These are phyloP conservation scores for Xerocomus cyaneibrunnescens DNA, from an alignment of 1,284 basidiomycete genomes.

Conservation along the genomic window DNA sequence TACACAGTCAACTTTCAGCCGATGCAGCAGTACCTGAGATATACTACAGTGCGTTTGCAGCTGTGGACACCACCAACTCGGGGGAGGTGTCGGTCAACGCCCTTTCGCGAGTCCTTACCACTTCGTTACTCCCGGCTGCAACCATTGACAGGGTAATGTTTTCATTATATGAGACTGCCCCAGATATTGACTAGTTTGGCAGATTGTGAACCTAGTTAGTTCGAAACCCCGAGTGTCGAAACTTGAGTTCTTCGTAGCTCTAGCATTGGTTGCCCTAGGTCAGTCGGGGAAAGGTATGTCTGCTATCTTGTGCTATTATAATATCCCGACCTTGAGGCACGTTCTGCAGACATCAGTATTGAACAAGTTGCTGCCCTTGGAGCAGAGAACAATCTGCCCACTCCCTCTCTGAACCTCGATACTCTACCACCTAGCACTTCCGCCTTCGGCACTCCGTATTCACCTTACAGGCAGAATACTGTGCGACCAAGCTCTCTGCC, in stretches of 20 bases:
- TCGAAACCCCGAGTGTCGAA: constrained; percentile 74
- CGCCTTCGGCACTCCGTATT: constrained; percentile 41
- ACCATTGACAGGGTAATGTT: constrained; percentile 75
- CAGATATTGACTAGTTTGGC: constrained; percentile 13
- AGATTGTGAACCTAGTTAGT: constrained; percentile 85
- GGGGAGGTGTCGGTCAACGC: constrained; percentile 81
- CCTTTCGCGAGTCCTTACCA: constrained; percentile 73
- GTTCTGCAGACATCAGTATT: constrained; percentile 66
- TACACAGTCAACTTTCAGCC: constrained; percentile 39
- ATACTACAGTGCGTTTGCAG: constrained; percentile 71
- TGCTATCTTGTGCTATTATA: constrained; percentile 4
- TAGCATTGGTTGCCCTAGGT: constrained; percentile 84
- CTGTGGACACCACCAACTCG: constrained; percentile 62
- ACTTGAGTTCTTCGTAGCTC: constrained; percentile 84
- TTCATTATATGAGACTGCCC: neutral
- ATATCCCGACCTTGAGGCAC: constrained; percentile 1
- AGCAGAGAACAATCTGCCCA: constrained; percentile 68
- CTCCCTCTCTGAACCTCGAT: constrained; percentile 64
- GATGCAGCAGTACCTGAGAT: constrained; percentile 78
- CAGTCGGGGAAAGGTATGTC: constrained; percentile 70
- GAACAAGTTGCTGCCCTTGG: constrained; percentile 76
- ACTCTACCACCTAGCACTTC: constrained; percentile 54
- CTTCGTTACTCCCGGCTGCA: constrained; percentile 74
- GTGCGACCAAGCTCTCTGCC: constrained; percentile 39
- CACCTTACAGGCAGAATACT: constrained; percentile 42